These are phyloP conservation scores for Solanum chiquidenum DNA, from an alignment of 257 asterid genomes.

Conservation along the genomic window DNA sequence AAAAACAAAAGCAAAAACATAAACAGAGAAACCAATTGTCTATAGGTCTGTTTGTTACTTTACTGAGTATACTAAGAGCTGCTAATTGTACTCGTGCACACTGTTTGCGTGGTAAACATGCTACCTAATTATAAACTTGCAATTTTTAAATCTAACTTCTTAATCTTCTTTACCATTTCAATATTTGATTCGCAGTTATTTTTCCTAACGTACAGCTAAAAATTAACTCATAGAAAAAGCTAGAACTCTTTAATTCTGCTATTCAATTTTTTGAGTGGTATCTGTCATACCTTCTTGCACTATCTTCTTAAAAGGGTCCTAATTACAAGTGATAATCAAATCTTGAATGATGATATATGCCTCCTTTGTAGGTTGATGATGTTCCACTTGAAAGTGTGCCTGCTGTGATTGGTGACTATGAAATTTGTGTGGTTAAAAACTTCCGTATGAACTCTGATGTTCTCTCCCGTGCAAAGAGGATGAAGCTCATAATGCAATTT, in stretches of 20 bases:
- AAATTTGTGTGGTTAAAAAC: constrained; percentile 63
- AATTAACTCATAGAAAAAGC: background rate
- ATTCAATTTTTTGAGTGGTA: background rate
- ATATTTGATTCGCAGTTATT: background rate
- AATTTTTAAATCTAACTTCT: background rate
- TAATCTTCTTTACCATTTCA: background rate
- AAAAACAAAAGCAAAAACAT: background rate
- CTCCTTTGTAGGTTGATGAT: constrained; percentile 56
- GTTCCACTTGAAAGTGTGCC: constrained; percentile 55
- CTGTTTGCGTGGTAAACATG: background rate
- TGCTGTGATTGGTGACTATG: constrained; percentile 58
- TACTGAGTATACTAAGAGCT: background rate
- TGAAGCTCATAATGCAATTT: constrained; percentile 94
- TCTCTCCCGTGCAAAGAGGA: constrained; percentile 54
- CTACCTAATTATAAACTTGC: background rate
- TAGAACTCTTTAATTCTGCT: background rate
- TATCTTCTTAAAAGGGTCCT: background rate
- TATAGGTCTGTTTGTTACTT: background rate
- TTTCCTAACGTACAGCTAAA: background rate
- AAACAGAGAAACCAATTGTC: background rate
- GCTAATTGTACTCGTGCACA: background rate
- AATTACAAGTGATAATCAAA: background rate
- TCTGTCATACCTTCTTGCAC: background rate
- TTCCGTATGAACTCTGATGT: constrained; percentile 57
- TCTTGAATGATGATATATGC: background rate